A percentile compares a stretch with the other conserved stretches of the same genome.
phyloP scores from a whole-genome alignment of 163 green algal genomes.

The Trebouxia gelatinosa region DNA sequence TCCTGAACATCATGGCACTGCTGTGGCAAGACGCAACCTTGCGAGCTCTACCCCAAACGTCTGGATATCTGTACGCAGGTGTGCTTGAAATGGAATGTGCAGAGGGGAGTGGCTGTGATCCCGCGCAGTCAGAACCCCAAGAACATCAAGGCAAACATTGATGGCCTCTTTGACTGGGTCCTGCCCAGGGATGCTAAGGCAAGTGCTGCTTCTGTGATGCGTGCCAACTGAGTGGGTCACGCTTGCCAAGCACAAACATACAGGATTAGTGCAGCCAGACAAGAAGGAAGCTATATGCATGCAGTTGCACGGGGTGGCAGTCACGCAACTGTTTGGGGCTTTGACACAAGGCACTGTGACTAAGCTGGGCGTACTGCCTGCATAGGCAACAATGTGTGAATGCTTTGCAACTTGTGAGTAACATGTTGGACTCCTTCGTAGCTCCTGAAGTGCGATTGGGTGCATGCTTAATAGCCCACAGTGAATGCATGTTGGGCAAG shows the following conservation, averaged over 20 bases:
- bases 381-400: too few species aligned
- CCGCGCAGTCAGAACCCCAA: slow-evolving; percentile 54
- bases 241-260: not conserved
- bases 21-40: not conserved
- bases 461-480: too few species aligned
- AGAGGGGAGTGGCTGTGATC: slow-evolving; percentile 76
- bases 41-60: not conserved
- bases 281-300: not conserved
- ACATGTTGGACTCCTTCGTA: too few species aligned
- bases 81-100: slow-evolving; percentile 80
- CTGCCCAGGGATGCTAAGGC: slow-evolving; percentile 70
- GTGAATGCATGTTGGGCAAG: not conserved
- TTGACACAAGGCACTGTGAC: not conserved
- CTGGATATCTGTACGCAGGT: slow-evolving; percentile 54
- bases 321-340: not conserved
- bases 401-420: too few species aligned
- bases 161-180: slow-evolving; percentile 63
- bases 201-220: not conserved
- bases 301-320: too few species aligned
- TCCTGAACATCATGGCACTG: too few species aligned
- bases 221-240: not conserved
- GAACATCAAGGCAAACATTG: slow-evolving; percentile 62
- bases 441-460: too few species aligned
- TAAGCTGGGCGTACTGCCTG: not conserved
- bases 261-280: not conserved